Percentiles rank a stretch among this genome's conserved stretches.
phyloP scores from a whole-genome alignment of 768 basidiomycete species.

The Mycena chlorophos region DNA sequence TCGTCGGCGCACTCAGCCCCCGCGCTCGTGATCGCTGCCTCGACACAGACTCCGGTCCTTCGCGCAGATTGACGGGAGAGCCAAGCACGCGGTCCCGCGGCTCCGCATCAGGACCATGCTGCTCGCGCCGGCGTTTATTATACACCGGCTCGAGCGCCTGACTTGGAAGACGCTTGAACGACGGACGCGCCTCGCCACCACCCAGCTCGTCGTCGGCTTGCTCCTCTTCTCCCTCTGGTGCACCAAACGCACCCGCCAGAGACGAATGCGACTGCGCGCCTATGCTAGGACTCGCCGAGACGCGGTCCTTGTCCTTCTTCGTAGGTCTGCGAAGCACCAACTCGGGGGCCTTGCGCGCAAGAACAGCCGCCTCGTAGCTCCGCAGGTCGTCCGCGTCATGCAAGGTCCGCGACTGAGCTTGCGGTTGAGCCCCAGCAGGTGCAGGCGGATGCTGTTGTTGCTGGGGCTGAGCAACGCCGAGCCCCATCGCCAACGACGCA shows the following conservation, averaged over 20 bases:
- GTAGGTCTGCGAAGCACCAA: constrained; percentile 46
- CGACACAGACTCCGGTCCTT: background rate
- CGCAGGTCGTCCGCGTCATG: constrained; percentile 62
- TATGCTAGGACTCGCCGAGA: constrained; percentile 28
- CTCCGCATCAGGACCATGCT: too few relatives aligned
- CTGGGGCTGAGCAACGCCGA: constrained; percentile 22
- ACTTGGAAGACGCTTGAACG: constrained; percentile 73
- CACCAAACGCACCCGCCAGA: constrained; percentile 18
- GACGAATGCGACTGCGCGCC: too few relatives aligned
- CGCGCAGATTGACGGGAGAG: background rate
- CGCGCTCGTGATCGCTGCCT: constrained; percentile 8
- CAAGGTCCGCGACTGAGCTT: constrained; percentile 37
- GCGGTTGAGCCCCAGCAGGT: too few relatives aligned
- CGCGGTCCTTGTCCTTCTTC: constrained; percentile 53
- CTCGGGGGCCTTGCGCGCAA: constrained; percentile 61
- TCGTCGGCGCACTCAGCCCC: constrained; percentile 19
- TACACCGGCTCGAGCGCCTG: constrained; percentile 64
- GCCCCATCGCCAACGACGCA: constrained; percentile 14
- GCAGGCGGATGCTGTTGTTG: background rate
- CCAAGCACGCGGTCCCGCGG: background rate
- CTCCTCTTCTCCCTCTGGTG: too few relatives aligned
- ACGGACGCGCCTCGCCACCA: constrained; percentile 43
- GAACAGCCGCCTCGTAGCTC: constrained; percentile 73
- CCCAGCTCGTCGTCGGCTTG: background rate
- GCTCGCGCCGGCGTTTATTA: constrained; percentile 43